Conservation (phyloP, 441 rosid species). For the Erysimum cheiri region DNA sequence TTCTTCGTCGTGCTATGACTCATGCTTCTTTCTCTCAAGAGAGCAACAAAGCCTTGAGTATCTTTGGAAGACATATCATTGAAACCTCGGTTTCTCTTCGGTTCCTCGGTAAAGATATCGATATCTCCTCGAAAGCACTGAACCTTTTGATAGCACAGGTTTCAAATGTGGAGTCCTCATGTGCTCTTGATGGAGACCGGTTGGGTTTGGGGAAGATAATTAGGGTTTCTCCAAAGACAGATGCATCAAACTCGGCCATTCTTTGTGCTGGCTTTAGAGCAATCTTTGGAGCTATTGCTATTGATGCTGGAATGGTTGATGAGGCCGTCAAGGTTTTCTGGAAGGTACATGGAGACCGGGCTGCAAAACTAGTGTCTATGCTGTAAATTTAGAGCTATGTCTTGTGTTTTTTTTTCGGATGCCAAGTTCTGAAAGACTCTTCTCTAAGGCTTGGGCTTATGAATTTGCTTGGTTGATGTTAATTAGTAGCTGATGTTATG, state of each 20-base stretch:
- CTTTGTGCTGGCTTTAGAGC: slow-evolving; percentile 72
- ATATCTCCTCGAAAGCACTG: slow-evolving; percentile 60
- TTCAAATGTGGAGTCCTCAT: slow-evolving; percentile 59
- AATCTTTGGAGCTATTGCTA: slow-evolving; percentile 72
- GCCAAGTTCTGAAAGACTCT: slow-evolving; percentile 8
- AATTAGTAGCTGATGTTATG: not conserved
- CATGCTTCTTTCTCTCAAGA: slow-evolving; percentile 75
- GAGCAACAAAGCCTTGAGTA: slow-evolving; percentile 68
- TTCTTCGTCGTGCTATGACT: slow-evolving; percentile 77
- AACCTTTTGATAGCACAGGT: slow-evolving; percentile 49
- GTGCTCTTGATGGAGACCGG: slow-evolving; percentile 63
- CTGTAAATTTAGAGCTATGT: slow-evolving; percentile 12
- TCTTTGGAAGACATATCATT: slow-evolving; percentile 59
- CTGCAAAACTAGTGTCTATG: slow-evolving; percentile 41
- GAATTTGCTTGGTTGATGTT: not conserved
- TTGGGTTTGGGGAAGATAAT: slow-evolving; percentile 65
- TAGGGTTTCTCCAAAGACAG: slow-evolving; percentile 66
- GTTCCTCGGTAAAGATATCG: slow-evolving; percentile 52
- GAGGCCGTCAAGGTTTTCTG: slow-evolving; percentile 58
- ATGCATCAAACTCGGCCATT: slow-evolving; percentile 51
- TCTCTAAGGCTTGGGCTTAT: not conserved
- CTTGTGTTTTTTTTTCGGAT: not conserved
- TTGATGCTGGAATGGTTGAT: slow-evolving; percentile 57
- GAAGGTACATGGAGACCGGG: slow-evolving; percentile 53
- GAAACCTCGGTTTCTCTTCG: slow-evolving; percentile 55